These are phyloP conservation scores for Malus hybrid DNA, from an alignment of 331 rosid genomes.

Conservation along the genomic window DNA sequence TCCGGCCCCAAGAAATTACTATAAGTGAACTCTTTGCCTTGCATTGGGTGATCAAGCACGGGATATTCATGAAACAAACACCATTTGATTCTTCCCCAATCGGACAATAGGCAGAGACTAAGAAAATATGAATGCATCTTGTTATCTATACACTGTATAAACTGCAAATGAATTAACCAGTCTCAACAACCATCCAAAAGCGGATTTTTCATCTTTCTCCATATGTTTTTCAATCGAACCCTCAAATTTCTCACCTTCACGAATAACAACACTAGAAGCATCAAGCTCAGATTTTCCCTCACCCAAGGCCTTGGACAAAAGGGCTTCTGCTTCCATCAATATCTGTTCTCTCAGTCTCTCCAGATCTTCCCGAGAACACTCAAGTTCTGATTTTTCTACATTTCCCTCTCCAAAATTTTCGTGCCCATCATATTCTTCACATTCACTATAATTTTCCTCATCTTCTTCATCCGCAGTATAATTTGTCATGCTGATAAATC, in stretches of 20 bases:
- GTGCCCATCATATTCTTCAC: not conserved
- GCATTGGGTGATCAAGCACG: not conserved
- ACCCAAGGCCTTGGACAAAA: not conserved
- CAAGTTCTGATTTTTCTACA: not conserved
- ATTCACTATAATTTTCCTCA: not conserved
- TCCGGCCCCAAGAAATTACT: not conserved
- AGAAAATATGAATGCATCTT: not conserved
- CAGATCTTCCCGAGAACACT: not conserved
- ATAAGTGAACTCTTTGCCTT: not conserved
- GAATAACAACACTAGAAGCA: not conserved
- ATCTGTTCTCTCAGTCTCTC: not conserved
- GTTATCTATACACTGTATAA: not conserved
- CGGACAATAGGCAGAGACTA: not conserved
- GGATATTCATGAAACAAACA: not conserved
- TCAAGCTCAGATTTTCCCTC: not conserved
- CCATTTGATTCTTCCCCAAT: not conserved
- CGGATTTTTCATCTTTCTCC: not conserved
- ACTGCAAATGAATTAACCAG: not conserved
- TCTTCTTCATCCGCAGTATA: not conserved
- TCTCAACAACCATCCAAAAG: not conserved
- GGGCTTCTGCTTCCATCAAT: not conserved
- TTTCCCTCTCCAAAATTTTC: not conserved
- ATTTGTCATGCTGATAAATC: conserved; percentile 2
- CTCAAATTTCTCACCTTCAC: not conserved
- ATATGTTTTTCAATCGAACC: not conserved